Conservation (phyloP, 805 yeast genomes). For the Myxozyma neotropica region DNA sequence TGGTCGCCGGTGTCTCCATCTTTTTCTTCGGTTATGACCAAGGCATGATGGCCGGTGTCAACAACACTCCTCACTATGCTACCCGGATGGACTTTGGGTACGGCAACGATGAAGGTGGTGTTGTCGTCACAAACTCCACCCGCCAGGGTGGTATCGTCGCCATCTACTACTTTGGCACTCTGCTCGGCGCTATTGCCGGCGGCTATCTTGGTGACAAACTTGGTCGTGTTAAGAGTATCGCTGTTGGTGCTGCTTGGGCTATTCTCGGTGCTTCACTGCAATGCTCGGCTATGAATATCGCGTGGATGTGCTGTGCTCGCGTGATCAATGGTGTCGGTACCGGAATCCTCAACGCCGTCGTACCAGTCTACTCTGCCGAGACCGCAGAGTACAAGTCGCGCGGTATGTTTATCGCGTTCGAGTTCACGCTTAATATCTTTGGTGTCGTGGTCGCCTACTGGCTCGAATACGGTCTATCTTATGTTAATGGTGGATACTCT, state of each 20-base stretch:
- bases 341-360: slow-evolving; percentile 46
- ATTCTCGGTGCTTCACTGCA: slow-evolving; percentile 64
- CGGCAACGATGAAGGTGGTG: slow-evolving; percentile 19
- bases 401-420: slow-evolving; percentile 54
- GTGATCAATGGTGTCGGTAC: slow-evolving; percentile 46
- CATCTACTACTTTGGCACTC: slow-evolving; percentile 43
- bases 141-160: slow-evolving; percentile 44
- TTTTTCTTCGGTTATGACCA: slow-evolving; percentile 51
- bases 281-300: slow-evolving; percentile 45
- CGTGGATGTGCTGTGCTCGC: slow-evolving; percentile 69
- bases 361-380: slow-evolving; percentile 76
- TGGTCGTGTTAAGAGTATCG: slow-evolving; percentile 63
- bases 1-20: slow-evolving; percentile 38
- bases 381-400: slow-evolving; percentile 56
- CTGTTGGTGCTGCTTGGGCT: slow-evolving; percentile 57
- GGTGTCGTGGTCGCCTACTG: slow-evolving; percentile 74
- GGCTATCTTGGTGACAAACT: slow-evolving; percentile 52
- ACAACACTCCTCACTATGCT: slow-evolving; percentile 40
- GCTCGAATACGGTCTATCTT: slow-evolving; percentile 59
- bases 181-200: slow-evolving; percentile 27
- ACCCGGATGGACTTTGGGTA: slow-evolving; percentile 26
- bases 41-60: slow-evolving; percentile 49
- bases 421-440: slow-evolving; percentile 59
- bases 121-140: slow-evolving; percentile 36
- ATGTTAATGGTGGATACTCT: slow-evolving; percentile 41